Conservation (phyloP, 2,329 filamentous ascomycete genomes). For the Xylariaceae sp. region DNA sequence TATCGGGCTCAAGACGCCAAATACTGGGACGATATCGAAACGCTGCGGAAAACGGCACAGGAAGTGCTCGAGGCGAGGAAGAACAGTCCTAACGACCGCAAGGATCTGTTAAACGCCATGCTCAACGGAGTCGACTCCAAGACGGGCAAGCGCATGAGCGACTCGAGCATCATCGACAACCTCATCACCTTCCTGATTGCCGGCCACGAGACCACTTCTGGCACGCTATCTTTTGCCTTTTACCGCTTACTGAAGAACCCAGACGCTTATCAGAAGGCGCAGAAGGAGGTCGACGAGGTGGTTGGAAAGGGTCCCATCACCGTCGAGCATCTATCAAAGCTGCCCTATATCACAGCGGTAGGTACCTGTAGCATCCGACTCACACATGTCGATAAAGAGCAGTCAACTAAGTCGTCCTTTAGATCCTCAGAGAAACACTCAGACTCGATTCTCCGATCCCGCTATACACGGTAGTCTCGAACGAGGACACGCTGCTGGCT, state of each 20-base stretch:
- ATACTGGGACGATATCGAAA: constrained; percentile 49
- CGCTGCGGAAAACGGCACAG: constrained; percentile 49
- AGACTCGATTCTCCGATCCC: constrained; percentile 58
- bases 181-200: constrained; percentile 69
- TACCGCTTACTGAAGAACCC: constrained; percentile 62
- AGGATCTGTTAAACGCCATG: constrained; percentile 67
- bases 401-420: not conserved
- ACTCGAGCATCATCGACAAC: constrained; percentile 61
- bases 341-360: constrained; percentile 60
- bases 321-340: constrained; percentile 56
- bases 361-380: constrained; percentile 11
- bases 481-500: constrained; percentile 48
- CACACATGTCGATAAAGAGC: not conserved
- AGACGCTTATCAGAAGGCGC: constrained; percentile 52
- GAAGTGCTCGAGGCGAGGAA: constrained; percentile 58
- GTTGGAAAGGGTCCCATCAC: constrained; percentile 53
- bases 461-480: constrained; percentile 48
- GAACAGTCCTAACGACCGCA: constrained; percentile 48
- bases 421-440: constrained; percentile 59
- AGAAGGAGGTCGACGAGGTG: constrained; percentile 62
- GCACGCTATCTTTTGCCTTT: constrained; percentile 59
- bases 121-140: constrained; percentile 60
- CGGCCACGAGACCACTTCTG: constrained; percentile 67
- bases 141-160: constrained; percentile 59
- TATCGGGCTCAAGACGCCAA: constrained; percentile 44